phyloP scores from a whole-genome alignment of 2,329 filamentous ascomycete species.

The Tolypocladium cylindrosporum region DNA sequence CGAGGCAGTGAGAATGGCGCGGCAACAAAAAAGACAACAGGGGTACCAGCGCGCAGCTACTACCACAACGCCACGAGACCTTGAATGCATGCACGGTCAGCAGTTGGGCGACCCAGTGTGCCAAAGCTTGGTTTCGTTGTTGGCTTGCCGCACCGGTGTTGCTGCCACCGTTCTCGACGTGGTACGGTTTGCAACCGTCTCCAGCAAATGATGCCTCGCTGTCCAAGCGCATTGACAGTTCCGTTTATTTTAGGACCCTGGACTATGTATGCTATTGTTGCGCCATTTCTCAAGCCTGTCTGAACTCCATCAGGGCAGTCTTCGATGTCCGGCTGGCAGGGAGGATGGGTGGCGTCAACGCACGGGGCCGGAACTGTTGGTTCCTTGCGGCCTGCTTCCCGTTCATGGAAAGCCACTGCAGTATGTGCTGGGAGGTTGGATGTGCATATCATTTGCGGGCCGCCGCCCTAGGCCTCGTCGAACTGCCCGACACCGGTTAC shows the following conservation, averaged over 20 bases:
- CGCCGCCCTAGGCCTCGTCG: not conserved
- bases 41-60: not conserved
- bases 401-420: not conserved
- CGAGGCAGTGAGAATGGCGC: not conserved
- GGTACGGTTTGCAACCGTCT: not conserved
- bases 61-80: not conserved
- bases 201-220: not conserved
- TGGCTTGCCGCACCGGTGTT: not conserved
- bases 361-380: not conserved
- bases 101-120: not conserved
- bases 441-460: not conserved
- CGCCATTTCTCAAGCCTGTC: not conserved
- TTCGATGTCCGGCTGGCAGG: not conserved
- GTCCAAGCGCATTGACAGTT: not conserved
- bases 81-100: not conserved
- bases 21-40: not conserved
- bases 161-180: not conserved
- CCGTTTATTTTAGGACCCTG: not conserved
- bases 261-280: not conserved
- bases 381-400: not conserved
- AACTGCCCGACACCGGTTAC: not conserved
- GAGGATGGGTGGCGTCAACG: not conserved
- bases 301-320: not conserved
- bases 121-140: not conserved
- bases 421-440: not conserved